Base-by-base conservation (phyloP, 1,284 basidiomycete genomes). In the Coniferiporia weirii region DNA sequence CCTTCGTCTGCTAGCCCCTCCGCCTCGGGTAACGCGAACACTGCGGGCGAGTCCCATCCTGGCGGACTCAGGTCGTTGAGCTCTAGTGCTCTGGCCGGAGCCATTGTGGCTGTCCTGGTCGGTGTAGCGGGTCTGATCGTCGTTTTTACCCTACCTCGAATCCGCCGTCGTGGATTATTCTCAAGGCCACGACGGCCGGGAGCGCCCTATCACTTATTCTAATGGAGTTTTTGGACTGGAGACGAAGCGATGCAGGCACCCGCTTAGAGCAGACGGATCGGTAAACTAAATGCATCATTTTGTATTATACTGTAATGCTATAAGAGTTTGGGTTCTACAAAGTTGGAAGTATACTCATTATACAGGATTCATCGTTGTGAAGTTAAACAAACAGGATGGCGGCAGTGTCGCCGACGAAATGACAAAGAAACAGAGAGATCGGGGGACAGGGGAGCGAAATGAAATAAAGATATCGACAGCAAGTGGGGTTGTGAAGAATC, bases 41-140 rank as follows among this genome's bases (percentile, higher is more conserved):
- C 62, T 34, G 38, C 9, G 38, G 8, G 8, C 38, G 38, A 10
- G 9, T 40, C 15, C 38, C 35, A 56, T 19, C 50, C 61, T 15
- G 17, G 47, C 4, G 53, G 60, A 4, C 22, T 54, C 32, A 66
- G 63, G 58, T 51, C 38, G 36, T 56, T 69, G 50, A 68, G 66
- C 51, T 53, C 64, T 7, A 66, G 62, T 17, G 69, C 66, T 3
- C 54, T 70, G 17, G 66, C 65, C 17, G 69, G 69, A 17, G 66
- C 64, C 13, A 63, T 69, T 8, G 65, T 61, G 1, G 67, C 65
- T 36, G 57, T 66, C 8, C 53, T 65, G 4, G 61, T 64, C 9
- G 68, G 64, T 17, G 65, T 69, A 17, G 48, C 65, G 19, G 48
- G 68, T 19, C 58, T 70, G 34, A 19, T 68, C 36, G 47, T 66